Evolutionary conservation across 2,329 filamentous ascomycete species (phyloP), one percentile per base, ranked within the genome.

Genomic region (Trichoderma breve): DNA sequence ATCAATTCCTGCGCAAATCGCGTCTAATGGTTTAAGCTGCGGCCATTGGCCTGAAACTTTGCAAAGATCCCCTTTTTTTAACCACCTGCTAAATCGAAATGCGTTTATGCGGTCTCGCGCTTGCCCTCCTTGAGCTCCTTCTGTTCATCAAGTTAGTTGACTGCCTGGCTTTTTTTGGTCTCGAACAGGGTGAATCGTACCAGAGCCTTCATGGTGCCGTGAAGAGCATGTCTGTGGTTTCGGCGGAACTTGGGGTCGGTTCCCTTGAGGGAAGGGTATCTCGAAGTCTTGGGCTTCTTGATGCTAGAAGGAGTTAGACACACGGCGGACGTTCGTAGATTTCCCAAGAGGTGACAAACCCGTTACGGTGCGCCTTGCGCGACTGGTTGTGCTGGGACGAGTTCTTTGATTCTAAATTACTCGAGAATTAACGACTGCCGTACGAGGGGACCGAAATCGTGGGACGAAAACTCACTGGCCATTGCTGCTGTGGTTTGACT

Each of bases 211-310:
- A 93, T 94, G 84, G 95, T 99, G 85, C 96, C 96, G 90, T 98
- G 96, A 77, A 98, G 94, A 86, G 96, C 96, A 91, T 99, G 95
- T 89, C 94, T 94, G 90, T 99, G 96, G 91, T 99, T 99, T 88
- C 96, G 92, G 86, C 96, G 92, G 91, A 99, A 99, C 92, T 99
- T 99, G 84, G 96, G 95, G 88, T 99, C 96, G 85, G 94, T 96
- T 82, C 96, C 96, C 85, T 98, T 98, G 82, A 99, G 92, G 80
- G 95, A 98, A 78, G 96, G 96, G 89, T 99, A 99, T 89, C 96
- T 91, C 87, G 95, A 91, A 83, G 96, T 98, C 91, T 97, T 98
- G 78, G 96, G 96, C 93, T 98, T 98, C 93, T 98, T 98, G 91
- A 99, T 99, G 88, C 95, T 98, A 84, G 57, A 32, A 62, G 36